Percentiles rank a stretch among this genome's conserved stretches.
These are phyloP conservation scores for Fistulinella cinereoalba DNA, from an alignment of 1,284 basidiomycete genomes.

Conservation along the genomic window DNA sequence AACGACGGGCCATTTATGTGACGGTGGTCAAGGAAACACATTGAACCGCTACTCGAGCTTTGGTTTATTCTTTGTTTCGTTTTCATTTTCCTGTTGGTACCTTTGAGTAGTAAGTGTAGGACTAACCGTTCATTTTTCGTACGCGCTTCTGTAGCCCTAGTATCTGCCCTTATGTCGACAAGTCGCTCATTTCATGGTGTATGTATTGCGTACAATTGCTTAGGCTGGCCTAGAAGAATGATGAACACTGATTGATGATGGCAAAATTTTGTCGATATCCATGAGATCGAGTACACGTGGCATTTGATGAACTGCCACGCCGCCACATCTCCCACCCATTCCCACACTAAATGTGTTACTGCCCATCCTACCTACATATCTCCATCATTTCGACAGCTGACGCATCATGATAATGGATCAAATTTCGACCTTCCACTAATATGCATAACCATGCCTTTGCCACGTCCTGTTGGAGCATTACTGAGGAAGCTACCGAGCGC, in stretches of 20 bases:
- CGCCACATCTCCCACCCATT: too few species aligned
- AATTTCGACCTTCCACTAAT: too few species aligned
- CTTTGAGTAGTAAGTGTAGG: not conserved
- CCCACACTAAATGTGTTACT: too few species aligned
- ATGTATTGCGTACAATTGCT: too few species aligned
- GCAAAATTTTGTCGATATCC: too few species aligned
- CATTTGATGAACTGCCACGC: too few species aligned
- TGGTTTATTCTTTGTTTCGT: not conserved
- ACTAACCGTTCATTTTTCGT: not conserved
- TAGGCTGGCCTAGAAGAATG: not conserved
- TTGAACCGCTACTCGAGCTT: not conserved
- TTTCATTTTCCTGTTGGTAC: not conserved
- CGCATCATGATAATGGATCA: too few species aligned
- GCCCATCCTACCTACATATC: too few species aligned
- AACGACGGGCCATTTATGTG: conserved; percentile 36
- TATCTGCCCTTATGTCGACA: conserved; percentile 10
- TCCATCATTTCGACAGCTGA: too few species aligned
- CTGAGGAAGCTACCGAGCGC: not conserved
- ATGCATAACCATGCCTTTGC: too few species aligned
- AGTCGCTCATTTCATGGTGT: conserved; percentile 1
- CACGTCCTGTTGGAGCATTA: not conserved
- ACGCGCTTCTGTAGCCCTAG: conserved; percentile 24
- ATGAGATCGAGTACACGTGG: too few species aligned
- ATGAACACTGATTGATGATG: too few species aligned
- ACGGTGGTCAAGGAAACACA: conserved; percentile 39